Conservation (phyloP, 176 grass and related monocot genomes). For the Calamus simplicifolius region DNA sequence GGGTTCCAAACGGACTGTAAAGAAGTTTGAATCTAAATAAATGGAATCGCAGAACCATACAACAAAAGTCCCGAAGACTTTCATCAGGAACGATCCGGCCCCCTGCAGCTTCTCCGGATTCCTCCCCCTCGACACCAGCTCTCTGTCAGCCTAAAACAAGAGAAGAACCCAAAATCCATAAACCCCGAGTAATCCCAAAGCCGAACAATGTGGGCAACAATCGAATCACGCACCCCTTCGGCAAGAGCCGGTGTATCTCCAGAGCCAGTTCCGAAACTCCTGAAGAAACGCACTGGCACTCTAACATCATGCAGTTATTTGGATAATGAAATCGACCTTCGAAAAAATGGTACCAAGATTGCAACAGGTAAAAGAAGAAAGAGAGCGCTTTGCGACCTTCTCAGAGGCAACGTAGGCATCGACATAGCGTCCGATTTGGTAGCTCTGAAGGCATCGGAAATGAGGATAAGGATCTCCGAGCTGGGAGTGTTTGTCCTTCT, state of each 20-base stretch:
- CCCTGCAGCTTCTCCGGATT: slow-evolving; percentile 86
- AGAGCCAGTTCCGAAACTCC: slow-evolving; percentile 92
- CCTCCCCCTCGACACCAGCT: slow-evolving; percentile 61
- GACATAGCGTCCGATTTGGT: slow-evolving; percentile 48
- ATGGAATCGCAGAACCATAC: slow-evolving; percentile 19
- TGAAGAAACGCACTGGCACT: slow-evolving; percentile 71
- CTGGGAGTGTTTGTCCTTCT: slow-evolving; percentile 40
- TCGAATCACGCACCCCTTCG: slow-evolving; percentile 47
- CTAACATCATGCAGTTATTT: slow-evolving; percentile 9
- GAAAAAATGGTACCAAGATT: slow-evolving; percentile 2
- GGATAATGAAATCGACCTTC: background rate
- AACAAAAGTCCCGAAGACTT: slow-evolving; percentile 69
- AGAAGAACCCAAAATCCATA: slow-evolving; percentile 17
- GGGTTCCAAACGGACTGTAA: no score
- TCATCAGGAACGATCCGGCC: slow-evolving; percentile 87
- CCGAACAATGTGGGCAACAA: no score
- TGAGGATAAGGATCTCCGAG: slow-evolving; percentile 45
- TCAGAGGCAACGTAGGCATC: slow-evolving; percentile 83
- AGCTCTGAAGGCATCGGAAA: slow-evolving; percentile 59
- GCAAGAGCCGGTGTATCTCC: slow-evolving; percentile 79
- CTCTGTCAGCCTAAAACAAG: slow-evolving; percentile 65
- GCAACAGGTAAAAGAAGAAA: background rate
- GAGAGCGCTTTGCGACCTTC: slow-evolving; percentile 60
- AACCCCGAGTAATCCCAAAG: background rate
- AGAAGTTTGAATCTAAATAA: slow-evolving; percentile 4